Conservation (phyloP, 2,329 filamentous ascomycete species). For the Taxawa tesnikishii region DNA sequence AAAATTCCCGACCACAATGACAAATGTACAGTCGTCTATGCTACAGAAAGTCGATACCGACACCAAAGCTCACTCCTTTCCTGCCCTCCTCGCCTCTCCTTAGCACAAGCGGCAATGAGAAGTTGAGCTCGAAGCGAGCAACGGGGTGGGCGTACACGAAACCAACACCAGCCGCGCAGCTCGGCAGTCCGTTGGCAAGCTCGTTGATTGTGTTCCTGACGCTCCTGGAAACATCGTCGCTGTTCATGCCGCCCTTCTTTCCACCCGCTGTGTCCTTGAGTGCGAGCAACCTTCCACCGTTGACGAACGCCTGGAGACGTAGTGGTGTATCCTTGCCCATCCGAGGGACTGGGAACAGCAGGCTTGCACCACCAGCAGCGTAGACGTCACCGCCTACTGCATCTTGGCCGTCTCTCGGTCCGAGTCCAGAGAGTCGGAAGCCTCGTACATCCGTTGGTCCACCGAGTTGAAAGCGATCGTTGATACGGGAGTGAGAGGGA, state of each 20-base stretch:
- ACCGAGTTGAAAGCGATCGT: constrained; percentile 90
- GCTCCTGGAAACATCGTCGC: constrained; percentile 39
- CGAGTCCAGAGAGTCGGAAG: constrained; percentile 80
- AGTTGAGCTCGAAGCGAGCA: constrained; percentile 91
- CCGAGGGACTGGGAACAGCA: constrained; percentile 74
- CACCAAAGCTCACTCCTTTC: constrained; percentile 90
- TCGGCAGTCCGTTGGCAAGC: constrained; percentile 65
- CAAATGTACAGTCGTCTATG: too few relatives aligned
- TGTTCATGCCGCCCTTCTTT: constrained; percentile 34
- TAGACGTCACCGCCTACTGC: constrained; percentile 86
- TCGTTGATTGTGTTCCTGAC: constrained; percentile 55
- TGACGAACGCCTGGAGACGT: constrained; percentile 80
- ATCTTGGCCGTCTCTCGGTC: constrained; percentile 75
- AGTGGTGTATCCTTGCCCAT: constrained; percentile 74
- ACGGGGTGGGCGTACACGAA: constrained; percentile 91
- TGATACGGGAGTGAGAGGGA: constrained; percentile 63
- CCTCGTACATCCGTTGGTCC: constrained; percentile 91
- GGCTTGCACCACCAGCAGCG: constrained; percentile 74
- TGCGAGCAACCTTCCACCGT: constrained; percentile 73
- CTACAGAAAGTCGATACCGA: constrained; percentile 91
- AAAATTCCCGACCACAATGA: too few relatives aligned
- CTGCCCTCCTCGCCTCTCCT: constrained; percentile 74
- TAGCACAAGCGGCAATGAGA: constrained; percentile 73
- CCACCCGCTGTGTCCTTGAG: constrained; percentile 39
- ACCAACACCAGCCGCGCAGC: constrained; percentile 74